phyloP scores from a whole-genome alignment of 352 stramenopile species.

The Saprolegnia diclina region DNA sequence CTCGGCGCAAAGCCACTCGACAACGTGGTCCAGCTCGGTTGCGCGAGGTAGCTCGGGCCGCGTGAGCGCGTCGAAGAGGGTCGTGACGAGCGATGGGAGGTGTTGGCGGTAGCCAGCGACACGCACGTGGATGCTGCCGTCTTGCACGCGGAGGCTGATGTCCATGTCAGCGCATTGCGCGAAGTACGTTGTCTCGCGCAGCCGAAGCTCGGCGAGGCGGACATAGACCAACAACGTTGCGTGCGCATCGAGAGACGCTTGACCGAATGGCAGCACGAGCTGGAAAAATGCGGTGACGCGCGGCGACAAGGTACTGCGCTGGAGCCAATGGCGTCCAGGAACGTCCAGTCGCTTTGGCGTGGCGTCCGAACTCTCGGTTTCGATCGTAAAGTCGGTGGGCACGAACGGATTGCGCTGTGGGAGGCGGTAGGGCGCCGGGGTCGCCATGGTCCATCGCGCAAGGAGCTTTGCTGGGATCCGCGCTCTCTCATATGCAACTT shows the following conservation, averaged over 20 bases:
- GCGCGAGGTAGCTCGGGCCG: background rate
- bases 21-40: background rate
- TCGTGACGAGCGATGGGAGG: background rate
- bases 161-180: slow-evolving; percentile 18
- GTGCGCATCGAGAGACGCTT: background rate
- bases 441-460: background rate
- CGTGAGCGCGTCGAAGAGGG: slow-evolving; percentile 4
- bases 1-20: background rate
- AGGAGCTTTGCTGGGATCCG: background rate
- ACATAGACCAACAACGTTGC: slow-evolving; percentile 7
- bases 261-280: background rate
- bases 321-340: slow-evolving; percentile 7
- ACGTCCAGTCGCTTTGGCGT: background rate
- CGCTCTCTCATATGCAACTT: background rate
- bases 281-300: slow-evolving; percentile 12
- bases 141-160: background rate
- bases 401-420: slow-evolving; percentile 26
- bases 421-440: background rate
- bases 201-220: background rate
- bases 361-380: background rate
- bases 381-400: slow-evolving; percentile 23
- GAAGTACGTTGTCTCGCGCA: slow-evolving; percentile 14
- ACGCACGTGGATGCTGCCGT: slow-evolving; percentile 2
- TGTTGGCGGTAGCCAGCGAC: slow-evolving; percentile 14
- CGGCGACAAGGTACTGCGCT: background rate